A percentile compares a stretch with the other conserved stretches of the same genome.
Conservation (phyloP, 257 asterid genomes). For the Striga asiatica region DNA sequence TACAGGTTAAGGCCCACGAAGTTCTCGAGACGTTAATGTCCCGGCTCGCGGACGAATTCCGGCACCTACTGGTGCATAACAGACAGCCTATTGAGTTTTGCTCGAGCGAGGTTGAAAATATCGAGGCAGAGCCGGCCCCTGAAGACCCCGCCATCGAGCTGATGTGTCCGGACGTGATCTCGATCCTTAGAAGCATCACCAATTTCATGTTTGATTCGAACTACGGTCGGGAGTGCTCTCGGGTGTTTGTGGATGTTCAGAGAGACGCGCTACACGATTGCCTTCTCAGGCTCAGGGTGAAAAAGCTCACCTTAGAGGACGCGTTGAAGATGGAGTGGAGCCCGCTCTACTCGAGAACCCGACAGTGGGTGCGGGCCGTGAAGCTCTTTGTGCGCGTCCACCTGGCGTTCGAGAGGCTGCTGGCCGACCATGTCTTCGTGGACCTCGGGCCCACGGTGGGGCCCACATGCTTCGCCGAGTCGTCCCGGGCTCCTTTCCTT, state of each 20-base stretch:
- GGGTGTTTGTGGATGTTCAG: conserved; percentile 50
- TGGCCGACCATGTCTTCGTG: conserved; percentile 74
- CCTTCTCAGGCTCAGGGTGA: conserved; percentile 69
- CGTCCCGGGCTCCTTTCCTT: conserved; percentile 55
- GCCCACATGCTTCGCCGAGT: conserved; percentile 48
- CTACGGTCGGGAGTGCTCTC: conserved; percentile 80
- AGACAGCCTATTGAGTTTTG: conserved; percentile 86
- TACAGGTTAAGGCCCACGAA: conserved; percentile 48
- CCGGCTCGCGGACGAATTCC: conserved; percentile 88
- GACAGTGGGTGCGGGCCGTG: conserved; percentile 88
- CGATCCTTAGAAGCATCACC: conserved; percentile 56
- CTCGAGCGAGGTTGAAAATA: conserved; percentile 61
- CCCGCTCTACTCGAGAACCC: conserved; percentile 54
- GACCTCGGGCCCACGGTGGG: conserved; percentile 42
- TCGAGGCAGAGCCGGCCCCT: conserved; percentile 53
- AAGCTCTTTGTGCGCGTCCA: conserved; percentile 70
- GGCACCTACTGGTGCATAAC: conserved; percentile 62
- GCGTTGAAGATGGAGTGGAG: conserved; percentile 87
- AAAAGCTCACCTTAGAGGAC: conserved; percentile 76
- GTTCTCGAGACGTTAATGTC: conserved; percentile 78
- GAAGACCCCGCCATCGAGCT: conserved; percentile 61
- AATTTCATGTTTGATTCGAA: conserved; percentile 62
- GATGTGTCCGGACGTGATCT: conserved; percentile 52
- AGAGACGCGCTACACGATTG: conserved; percentile 88
- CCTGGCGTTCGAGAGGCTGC: conserved; percentile 64